Conservation (phyloP, 495 filamentous ascomycete species). For the Chaetomium cochliodes region DNA sequence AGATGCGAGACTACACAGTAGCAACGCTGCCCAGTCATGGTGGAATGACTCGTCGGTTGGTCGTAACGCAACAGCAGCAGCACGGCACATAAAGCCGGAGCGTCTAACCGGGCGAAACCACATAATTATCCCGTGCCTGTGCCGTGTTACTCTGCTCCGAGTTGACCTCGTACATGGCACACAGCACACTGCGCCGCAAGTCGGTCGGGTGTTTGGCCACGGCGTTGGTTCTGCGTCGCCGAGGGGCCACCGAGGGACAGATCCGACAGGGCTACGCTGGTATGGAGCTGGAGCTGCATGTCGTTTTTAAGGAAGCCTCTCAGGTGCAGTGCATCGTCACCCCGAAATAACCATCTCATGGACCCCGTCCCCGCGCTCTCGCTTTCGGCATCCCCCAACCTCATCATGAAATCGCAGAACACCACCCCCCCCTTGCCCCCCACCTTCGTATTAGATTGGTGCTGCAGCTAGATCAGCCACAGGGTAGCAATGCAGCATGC, state of each 20-base stretch:
- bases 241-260: neutral
- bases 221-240: neutral
- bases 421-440: neutral
- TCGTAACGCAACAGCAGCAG: neutral
- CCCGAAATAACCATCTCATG: too few relatives aligned
- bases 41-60: neutral
- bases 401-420: neutral
- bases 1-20: too few relatives aligned
- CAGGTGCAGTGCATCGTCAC: neutral
- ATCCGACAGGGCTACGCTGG: neutral
- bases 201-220: neutral
- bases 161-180: neutral
- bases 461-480: constrained; percentile 4
- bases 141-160: neutral
- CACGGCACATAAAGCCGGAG: neutral
- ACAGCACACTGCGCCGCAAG: neutral
- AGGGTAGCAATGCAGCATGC: constrained; percentile 17
- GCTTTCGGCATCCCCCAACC: neutral
- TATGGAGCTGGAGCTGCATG: neutral
- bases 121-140: neutral
- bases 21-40: too few relatives aligned
- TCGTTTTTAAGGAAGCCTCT: neutral
- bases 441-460: neutral
- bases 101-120: constrained; percentile 1
- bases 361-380: too few relatives aligned